phyloP scores from a whole-genome alignment of 768 basidiomycete genomes.

The Glaciozyma martinii region DNA sequence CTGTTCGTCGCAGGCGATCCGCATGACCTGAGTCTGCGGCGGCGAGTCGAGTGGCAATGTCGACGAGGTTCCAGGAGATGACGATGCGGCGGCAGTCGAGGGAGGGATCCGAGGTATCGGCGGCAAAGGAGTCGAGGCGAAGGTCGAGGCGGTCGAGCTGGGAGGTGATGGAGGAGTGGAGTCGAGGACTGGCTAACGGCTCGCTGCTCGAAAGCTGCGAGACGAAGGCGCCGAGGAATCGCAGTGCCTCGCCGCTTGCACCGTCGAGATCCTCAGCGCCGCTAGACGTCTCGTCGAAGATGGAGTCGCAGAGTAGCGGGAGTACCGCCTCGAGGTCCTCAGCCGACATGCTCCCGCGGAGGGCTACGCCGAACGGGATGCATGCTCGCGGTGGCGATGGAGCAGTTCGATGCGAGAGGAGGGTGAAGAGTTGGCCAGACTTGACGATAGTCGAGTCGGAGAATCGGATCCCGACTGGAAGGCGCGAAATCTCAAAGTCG shows the following conservation, averaged over 20 bases:
- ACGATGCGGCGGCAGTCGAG: constrained; percentile 36
- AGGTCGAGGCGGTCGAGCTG: constrained; percentile 43
- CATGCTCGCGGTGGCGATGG: constrained; percentile 27
- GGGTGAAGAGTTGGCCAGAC: constrained; percentile 54
- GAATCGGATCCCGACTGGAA: constrained; percentile 53
- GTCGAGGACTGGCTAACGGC: constrained; percentile 38
- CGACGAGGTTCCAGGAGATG: constrained; percentile 58
- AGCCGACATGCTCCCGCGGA: constrained; percentile 43
- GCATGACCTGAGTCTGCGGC: neutral
- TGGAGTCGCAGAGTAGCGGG: constrained; percentile 43
- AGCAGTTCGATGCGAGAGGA: constrained; percentile 44
- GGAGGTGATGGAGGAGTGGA: constrained; percentile 39
- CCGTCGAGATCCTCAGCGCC: neutral
- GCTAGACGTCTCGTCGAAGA: constrained; percentile 46
- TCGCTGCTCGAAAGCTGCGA: constrained; percentile 42
- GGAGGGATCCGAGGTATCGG: too few species aligned
- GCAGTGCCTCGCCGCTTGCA: constrained; percentile 41
- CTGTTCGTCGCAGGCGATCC: neutral
- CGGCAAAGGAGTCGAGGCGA: constrained; percentile 30
- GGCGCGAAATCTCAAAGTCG: constrained; percentile 50
- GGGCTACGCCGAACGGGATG: constrained; percentile 34
- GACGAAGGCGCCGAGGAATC: constrained; percentile 45
- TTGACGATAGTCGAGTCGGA: constrained; percentile 47
- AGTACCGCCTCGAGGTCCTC: constrained; percentile 43
- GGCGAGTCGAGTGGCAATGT: constrained; percentile 45